Conservation (phyloP, 176 grass and related monocot genomes). For the Hyparrhenia diplandra region DNA sequence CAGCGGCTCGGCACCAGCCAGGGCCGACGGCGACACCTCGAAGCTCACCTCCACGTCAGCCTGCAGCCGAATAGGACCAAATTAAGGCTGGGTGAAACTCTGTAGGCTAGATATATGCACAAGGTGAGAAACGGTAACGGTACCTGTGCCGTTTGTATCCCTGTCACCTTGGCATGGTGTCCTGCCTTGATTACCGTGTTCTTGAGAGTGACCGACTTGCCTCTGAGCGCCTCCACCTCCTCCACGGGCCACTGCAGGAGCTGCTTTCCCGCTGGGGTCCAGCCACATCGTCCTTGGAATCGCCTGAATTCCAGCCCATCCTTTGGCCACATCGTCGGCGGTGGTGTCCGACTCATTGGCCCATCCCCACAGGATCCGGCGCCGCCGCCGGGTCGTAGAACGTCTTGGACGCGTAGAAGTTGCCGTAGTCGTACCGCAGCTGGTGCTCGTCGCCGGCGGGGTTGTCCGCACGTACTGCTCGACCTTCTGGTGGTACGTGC, state of each 20-base stretch:
- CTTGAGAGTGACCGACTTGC: slow-evolving; percentile 25
- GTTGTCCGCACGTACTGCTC: too few species aligned
- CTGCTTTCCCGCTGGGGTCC: slow-evolving; percentile 47
- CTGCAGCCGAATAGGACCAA: slow-evolving; percentile 28
- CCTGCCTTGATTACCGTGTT: slow-evolving; percentile 34
- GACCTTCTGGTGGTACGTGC: too few species aligned
- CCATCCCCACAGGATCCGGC: slow-evolving; percentile 85
- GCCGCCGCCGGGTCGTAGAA: slow-evolving; percentile 60
- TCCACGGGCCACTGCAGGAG: slow-evolving; percentile 83
- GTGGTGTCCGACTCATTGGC: slow-evolving; percentile 68
- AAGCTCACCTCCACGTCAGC: slow-evolving; percentile 81
- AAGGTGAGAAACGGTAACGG: not conserved
- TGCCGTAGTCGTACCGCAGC: slow-evolving; percentile 71
- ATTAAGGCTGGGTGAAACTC: slow-evolving; percentile 4
- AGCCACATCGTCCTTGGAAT: slow-evolving; percentile 79
- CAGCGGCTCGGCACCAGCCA: slow-evolving; percentile 55
- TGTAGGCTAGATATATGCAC: too few species aligned
- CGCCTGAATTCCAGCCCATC: slow-evolving; percentile 71
- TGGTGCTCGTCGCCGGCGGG: not conserved
- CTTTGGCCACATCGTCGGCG: slow-evolving; percentile 52
- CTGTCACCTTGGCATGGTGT: slow-evolving; percentile 41
- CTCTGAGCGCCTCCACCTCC: slow-evolving; percentile 55
- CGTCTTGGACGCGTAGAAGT: slow-evolving; percentile 91
- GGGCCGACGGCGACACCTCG: slow-evolving; percentile 38
- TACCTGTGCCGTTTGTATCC: slow-evolving; percentile 55